These are phyloP conservation scores for Biscogniauxia mediterranea DNA, from an alignment of 2,329 filamentous ascomycete genomes.

Conservation along the genomic window DNA sequence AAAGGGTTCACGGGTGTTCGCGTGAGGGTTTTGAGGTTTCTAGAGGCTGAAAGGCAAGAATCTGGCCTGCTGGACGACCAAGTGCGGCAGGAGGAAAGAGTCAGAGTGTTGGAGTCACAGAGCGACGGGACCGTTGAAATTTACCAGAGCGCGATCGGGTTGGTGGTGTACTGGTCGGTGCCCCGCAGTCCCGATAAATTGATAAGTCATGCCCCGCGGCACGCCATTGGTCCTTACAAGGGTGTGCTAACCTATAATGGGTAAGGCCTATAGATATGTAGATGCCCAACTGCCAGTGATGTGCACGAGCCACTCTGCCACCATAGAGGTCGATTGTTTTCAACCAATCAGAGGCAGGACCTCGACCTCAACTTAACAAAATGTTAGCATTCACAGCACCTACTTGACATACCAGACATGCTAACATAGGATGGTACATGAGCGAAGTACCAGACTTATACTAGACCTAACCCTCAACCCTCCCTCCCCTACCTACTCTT, in stretches of 20 bases:
- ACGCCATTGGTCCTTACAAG: constrained; percentile 8
- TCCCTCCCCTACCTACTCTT: too few relatives aligned
- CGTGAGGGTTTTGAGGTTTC: neutral
- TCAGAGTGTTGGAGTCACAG: neutral
- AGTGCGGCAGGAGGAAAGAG: neutral
- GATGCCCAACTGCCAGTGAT: constrained; percentile 6
- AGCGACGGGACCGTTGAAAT: neutral
- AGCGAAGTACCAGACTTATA: neutral
- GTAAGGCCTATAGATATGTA: constrained; percentile 2
- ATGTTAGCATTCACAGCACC: neutral
- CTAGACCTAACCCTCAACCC: too few relatives aligned
- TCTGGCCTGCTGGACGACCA: neutral
- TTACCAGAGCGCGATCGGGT: constrained; percentile 1
- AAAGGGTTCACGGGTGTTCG: neutral
- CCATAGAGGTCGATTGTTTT: neutral
- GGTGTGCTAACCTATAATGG: constrained; percentile 3
- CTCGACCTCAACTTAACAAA: neutral
- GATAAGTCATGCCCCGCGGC: constrained; percentile 11
- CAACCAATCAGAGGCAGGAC: neutral
- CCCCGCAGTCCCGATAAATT: constrained; percentile 14
- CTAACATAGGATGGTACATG: neutral
- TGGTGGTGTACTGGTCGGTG: constrained; percentile 3
- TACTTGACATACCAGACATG: too few relatives aligned
- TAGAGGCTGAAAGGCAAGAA: neutral
- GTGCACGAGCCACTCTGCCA: neutral